Percentiles rank a stretch among this genome's conserved stretches.
Evolutionary conservation across 1,284 basidiomycete species (phyloP).

Genomic region (Abortiporus biennis): DNA sequence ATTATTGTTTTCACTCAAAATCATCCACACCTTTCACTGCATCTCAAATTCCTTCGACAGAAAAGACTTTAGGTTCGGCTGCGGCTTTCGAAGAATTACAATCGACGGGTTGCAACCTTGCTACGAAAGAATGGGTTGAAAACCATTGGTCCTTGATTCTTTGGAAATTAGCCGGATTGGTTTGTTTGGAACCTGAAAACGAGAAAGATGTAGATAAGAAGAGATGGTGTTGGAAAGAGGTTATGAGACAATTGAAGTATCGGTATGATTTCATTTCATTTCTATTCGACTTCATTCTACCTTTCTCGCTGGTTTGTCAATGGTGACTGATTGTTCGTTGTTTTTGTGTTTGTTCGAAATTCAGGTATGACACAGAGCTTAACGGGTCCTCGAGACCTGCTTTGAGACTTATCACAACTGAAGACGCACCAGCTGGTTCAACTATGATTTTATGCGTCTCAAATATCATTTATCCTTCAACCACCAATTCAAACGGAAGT

Average conservation of each 20-base stretch:
- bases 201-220: conserved; percentile 40
- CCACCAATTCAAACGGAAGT: conserved; percentile 57
- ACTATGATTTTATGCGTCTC: conserved; percentile 87
- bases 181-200: conserved; percentile 60
- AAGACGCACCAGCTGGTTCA: conserved; percentile 63
- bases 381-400: conserved; percentile 77
- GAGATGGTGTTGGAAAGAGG: conserved; percentile 78
- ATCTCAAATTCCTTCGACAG: conserved; percentile 11
- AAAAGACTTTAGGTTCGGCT: conserved; percentile 37
- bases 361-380: conserved; percentile 92
- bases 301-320: too few relatives aligned
- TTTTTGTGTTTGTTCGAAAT: too few relatives aligned
- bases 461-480: conserved; percentile 48
- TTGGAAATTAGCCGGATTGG: conserved; percentile 92
- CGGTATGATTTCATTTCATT: conserved; percentile 52
- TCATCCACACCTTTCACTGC: conserved; percentile 8
- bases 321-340: not conserved
- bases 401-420: conserved; percentile 71
- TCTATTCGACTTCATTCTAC: too few relatives aligned
- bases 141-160: conserved; percentile 90
- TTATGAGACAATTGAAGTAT: conserved; percentile 81
- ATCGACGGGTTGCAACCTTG: conserved; percentile 50
- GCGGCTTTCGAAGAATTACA: conserved; percentile 50
- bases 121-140: conserved; percentile 75
- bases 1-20: conserved; percentile 56